These are phyloP conservation scores for Staphylotrichum tortipilum DNA, from an alignment of 495 filamentous ascomycete genomes.

Conservation along the genomic window DNA sequence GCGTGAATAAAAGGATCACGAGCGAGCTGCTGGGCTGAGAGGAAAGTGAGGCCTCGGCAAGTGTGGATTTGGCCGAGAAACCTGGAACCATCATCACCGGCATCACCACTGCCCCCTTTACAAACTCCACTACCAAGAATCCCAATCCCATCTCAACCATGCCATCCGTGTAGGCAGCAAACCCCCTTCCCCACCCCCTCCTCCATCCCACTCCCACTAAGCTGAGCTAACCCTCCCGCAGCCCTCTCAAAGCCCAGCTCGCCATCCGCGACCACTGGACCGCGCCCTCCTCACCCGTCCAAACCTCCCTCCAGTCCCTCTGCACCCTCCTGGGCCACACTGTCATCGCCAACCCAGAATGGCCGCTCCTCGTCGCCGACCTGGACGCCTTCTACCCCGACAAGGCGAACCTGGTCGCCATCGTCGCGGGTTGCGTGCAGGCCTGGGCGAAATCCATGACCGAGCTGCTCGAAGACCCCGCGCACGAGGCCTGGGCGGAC, in stretches of 20 bases:
- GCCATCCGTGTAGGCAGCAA: slow-evolving; percentile 15
- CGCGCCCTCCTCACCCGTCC: slow-evolving; percentile 19
- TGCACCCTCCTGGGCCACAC: slow-evolving; percentile 22
- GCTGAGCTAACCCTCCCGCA: slow-evolving; percentile 3
- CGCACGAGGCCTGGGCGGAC: slow-evolving; percentile 25
- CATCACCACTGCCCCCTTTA: neutral
- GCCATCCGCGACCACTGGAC: slow-evolving; percentile 33
- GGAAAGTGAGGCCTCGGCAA: no score
- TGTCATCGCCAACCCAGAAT: slow-evolving; percentile 27
- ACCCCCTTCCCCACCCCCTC: neutral
- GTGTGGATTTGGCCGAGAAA: no score
- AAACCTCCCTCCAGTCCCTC: slow-evolving; percentile 14
- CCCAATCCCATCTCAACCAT: slow-evolving; percentile 1
- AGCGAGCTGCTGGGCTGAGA: no score
- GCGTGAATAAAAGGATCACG: neutral
- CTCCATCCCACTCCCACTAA: neutral
- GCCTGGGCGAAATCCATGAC: slow-evolving; percentile 19
- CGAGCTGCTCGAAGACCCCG: slow-evolving; percentile 28
- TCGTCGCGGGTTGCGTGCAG: slow-evolving; percentile 19
- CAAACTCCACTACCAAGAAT: neutral
- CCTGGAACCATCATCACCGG: no score
- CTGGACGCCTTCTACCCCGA: slow-evolving; percentile 25
- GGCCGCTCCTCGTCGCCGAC: slow-evolving; percentile 24
- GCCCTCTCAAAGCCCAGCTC: slow-evolving; percentile 27
- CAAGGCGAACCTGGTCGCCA: slow-evolving; percentile 22